Base-by-base conservation (phyloP, 1,139 yeast genomes). In the Blastobotrys capitulatus region DNA sequence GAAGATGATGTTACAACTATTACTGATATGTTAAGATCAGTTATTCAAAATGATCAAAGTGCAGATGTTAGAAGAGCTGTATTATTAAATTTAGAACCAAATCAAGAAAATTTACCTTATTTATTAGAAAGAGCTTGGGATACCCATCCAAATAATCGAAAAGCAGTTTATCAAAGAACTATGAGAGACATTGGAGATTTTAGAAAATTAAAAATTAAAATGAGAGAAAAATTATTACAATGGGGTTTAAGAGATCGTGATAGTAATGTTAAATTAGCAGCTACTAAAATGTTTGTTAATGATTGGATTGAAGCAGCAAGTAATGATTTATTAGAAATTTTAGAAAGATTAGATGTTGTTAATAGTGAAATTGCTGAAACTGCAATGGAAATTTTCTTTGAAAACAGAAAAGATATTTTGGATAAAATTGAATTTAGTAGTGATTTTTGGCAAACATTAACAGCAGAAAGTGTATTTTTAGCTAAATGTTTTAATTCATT, bases 221-320 rank as follows among this genome's bases (percentile, higher is more conserved):
- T 78, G 46, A 71, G 96, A 46, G 92, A 85, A 52, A 76, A 77
- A 54, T 65, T 92, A 20, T 71, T 92, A 31, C 74, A 75, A 45
- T 86, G 95, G 89, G 98, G 98, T 1, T 72, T 92, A 46, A 80
- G 80, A 55, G 98, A 92, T 66, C 79, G 97, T 56, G 96, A 90
- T 55, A 79, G 75, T 7, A 61, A 74, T 6, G 97, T 92, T 1
- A 74, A 80, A 54, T 71, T 70, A 27, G 94, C 96, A 0, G 89
- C 96, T 1, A 69, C 76, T 0, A 79, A 79, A 54, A 77, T 89
- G 81, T 75, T 92, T 48, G 76, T 86, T 7, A 71, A 72, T 27
- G 76, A 77, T 44, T 92, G 97, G 97, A 75, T 86, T 48, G 78
- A 78, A 22, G 71, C 78, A 2, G 78, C 83, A 12, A 76, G 84